Percentiles rank a stretch among this genome's conserved stretches.
Evolutionary conservation across 257 asterid genomes (phyloP).

Genomic region (Ehretia macrophylla): DNA sequence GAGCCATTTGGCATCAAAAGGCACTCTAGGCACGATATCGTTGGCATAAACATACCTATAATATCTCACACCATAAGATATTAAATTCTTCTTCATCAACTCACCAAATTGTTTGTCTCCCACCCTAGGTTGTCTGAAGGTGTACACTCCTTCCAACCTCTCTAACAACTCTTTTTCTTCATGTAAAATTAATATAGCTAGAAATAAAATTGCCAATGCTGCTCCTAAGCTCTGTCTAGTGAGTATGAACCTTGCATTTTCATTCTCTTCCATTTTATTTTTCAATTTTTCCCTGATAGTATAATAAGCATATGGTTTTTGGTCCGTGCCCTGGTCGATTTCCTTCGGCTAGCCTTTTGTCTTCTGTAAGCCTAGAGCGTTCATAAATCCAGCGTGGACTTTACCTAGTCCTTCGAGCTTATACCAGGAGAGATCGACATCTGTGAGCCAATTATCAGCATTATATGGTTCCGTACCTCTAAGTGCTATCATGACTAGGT

Average conservation of each 20-base stretch:
- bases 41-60: constrained; percentile 50
- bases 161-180: constrained; percentile 46
- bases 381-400: constrained; percentile 54
- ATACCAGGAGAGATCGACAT: constrained; percentile 63
- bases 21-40: constrained; percentile 68
- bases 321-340: constrained; percentile 5
- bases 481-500: constrained; percentile 49
- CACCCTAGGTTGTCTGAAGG: constrained; percentile 79
- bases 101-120: constrained; percentile 63
- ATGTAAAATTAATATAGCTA: constrained; percentile 36
- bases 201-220: constrained; percentile 57
- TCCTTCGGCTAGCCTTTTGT: constrained; percentile 48
- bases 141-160: constrained; percentile 63
- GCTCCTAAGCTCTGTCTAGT: constrained; percentile 85
- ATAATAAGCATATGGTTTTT: constrained; percentile 46
- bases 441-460: constrained; percentile 50
- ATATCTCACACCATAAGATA: constrained; percentile 31
- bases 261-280: constrained; percentile 24
- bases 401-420: constrained; percentile 44
- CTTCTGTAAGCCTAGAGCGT: constrained; percentile 61
- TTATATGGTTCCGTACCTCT: constrained; percentile 60
- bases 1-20: constrained; percentile 52
- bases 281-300: constrained; percentile 40
- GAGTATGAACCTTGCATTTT: constrained; percentile 38
- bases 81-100: constrained; percentile 44